A percentile compares a stretch with the other conserved stretches of the same genome.
Evolutionary conservation across 176 grass and related monocot genomes (phyloP).

Genomic region (Melocanna baccifera): DNA sequence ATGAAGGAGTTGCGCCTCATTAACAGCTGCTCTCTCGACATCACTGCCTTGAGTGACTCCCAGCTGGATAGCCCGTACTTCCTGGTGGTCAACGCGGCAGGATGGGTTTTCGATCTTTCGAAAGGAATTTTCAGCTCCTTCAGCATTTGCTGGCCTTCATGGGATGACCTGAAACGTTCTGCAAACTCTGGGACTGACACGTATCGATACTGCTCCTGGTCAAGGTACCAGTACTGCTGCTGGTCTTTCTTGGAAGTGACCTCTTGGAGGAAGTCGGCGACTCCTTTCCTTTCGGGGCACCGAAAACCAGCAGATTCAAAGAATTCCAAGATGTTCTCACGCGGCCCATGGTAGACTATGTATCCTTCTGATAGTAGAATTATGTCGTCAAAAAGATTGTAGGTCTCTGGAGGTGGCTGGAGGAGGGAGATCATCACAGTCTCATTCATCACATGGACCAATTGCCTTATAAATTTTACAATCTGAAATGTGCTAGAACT

Average conservation of each 20-base stretch:
- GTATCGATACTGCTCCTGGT: constrained; percentile 37
- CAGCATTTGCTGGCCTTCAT: constrained; percentile 33
- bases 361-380: constrained; percentile 66
- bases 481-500: constrained; percentile 76
- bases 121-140: constrained; percentile 46
- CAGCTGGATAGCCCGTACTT: constrained; percentile 40
- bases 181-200: constrained; percentile 52
- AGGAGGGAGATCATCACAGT: constrained; percentile 70
- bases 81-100: constrained; percentile 39
- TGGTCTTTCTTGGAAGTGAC: constrained; percentile 69
- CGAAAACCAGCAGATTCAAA: constrained; percentile 53
- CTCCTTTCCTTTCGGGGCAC: constrained; percentile 67
- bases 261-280: constrained; percentile 68
- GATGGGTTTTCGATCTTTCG: constrained; percentile 39
- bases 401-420: constrained; percentile 76
- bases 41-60: constrained; percentile 50
- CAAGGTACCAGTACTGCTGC: constrained; percentile 51
- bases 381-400: constrained; percentile 67
- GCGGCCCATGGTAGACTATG: constrained; percentile 66
- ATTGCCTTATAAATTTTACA: constrained; percentile 55
- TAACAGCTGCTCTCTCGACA: constrained; percentile 45
- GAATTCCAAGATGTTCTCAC: constrained; percentile 55
- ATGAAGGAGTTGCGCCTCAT: constrained; percentile 68
- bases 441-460: constrained; percentile 64
- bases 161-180: constrained; percentile 44